phyloP scores from a whole-genome alignment of 805 yeast species.

The Candida endomychidarum region DNA sequence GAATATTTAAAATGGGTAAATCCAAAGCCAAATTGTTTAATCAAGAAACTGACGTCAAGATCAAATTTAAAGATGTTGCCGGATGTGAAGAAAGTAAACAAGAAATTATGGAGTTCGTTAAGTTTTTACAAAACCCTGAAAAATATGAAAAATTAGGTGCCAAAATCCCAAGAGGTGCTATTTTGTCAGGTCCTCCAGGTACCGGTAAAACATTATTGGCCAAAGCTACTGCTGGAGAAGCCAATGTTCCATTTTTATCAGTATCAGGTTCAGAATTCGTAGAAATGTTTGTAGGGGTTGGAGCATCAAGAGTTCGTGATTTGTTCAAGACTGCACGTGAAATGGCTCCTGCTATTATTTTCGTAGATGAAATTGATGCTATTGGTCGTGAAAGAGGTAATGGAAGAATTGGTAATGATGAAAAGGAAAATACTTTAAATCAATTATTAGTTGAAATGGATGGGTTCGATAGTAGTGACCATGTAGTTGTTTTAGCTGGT shows the following conservation, averaged over 20 bases:
- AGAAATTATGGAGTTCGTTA: constrained; percentile 94
- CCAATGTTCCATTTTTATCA: constrained; percentile 88
- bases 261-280: constrained; percentile 94
- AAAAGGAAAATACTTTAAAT: constrained; percentile 89
- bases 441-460: constrained; percentile 95
- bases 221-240: constrained; percentile 96
- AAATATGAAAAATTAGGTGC: constrained; percentile 90
- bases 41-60: constrained; percentile 78
- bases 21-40: constrained; percentile 78
- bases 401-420: constrained; percentile 78
- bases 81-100: constrained; percentile 94
- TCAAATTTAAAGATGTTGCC: constrained; percentile 86
- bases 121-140: constrained; percentile 78
- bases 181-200: constrained; percentile 94
- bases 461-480: constrained; percentile 85
- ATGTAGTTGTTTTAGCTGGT: constrained; percentile 92
- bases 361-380: constrained; percentile 94
- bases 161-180: constrained; percentile 93
- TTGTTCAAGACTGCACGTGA: constrained; percentile 86
- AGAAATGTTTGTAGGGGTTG: constrained; percentile 97
- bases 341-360: constrained; percentile 86
- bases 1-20: constrained; percentile 75
- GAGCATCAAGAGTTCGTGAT: constrained; percentile 93
- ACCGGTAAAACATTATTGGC: constrained; percentile 93
- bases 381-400: constrained; percentile 85